Percentiles rank a stretch among this genome's conserved stretches.
Evolutionary conservation across 768 basidiomycete species (phyloP).

Genomic region (Macrolepiota fuliginosa): DNA sequence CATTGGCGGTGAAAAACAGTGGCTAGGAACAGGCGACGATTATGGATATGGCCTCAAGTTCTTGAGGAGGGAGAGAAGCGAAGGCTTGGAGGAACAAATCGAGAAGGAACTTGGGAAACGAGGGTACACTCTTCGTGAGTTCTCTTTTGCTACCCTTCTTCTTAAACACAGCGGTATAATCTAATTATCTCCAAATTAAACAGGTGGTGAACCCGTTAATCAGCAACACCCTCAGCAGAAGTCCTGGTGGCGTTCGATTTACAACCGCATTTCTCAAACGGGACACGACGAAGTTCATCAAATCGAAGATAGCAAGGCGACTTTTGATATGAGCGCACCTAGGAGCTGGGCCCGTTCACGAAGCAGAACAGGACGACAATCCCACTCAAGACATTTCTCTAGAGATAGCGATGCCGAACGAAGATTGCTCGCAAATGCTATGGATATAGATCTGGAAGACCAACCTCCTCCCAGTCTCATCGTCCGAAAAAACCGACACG

Average conservation of each 20-base stretch:
- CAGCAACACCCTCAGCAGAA: constrained; percentile 15
- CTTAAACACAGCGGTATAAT: not conserved
- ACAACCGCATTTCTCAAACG: constrained; percentile 48
- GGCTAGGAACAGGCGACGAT: constrained; percentile 48
- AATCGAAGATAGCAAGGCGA: constrained; percentile 18
- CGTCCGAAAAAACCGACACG: constrained; percentile 12
- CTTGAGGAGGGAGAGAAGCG: constrained; percentile 45
- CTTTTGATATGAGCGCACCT: not conserved
- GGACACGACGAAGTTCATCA: constrained; percentile 31
- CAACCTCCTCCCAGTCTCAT: constrained; percentile 25
- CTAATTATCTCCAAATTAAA: not conserved
- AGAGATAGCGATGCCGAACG: constrained; percentile 13
- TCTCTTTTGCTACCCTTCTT: not conserved
- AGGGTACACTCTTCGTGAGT: constrained; percentile 40
- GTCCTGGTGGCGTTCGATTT: constrained; percentile 60
- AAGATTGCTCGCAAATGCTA: constrained; percentile 11
- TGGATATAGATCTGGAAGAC: constrained; percentile 19
- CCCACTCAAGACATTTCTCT: constrained; percentile 16
- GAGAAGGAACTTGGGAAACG: constrained; percentile 49
- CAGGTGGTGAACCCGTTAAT: not conserved
- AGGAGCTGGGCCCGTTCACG: not conserved
- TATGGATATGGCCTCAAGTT: constrained; percentile 42
- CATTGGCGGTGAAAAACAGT: constrained; percentile 47
- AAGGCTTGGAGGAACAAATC: constrained; percentile 50
- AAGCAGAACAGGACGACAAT: not conserved